Conservation (phyloP, 176 grass and related monocot species). For the Oryza glaberrima region DNA sequence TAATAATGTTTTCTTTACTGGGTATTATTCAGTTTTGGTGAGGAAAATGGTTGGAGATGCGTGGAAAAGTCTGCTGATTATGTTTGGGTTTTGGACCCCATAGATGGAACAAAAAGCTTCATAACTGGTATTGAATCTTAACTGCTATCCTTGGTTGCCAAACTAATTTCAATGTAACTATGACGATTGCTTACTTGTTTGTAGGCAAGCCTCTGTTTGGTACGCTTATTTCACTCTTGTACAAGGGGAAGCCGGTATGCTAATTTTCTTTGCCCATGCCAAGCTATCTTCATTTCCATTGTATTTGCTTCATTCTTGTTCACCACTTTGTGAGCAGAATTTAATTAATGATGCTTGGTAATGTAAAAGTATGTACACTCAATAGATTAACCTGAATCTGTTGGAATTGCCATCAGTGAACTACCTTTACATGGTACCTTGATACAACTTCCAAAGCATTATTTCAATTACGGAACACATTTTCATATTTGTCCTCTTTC, state of each 20-base stretch:
- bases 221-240: slow-evolving; percentile 79
- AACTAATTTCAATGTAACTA: slow-evolving; percentile 3
- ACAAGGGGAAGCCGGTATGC: slow-evolving; percentile 82
- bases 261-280: slow-evolving; percentile 25
- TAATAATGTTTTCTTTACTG: background rate
- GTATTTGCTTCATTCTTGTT: slow-evolving; percentile 18
- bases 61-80: slow-evolving; percentile 65
- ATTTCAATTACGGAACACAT: background rate
- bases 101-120: slow-evolving; percentile 95
- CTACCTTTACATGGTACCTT: background rate
- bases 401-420: background rate
- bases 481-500: background rate
- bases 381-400: background rate
- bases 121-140: slow-evolving; percentile 67
- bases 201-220: slow-evolving; percentile 92
- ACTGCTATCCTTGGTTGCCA: background rate
- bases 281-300: slow-evolving; percentile 18
- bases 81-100: slow-evolving; percentile 94
- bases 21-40: slow-evolving; percentile 63
- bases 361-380: background rate
- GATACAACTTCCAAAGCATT: background rate
- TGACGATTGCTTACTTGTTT: slow-evolving; percentile 35
- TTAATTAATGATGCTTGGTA: background rate
- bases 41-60: slow-evolving; percentile 91
- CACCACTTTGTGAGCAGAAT: background rate